Base-by-base conservation (phyloP, 2,329 filamentous ascomycete genomes). In the Exophiala phaeomuriformis region DNA sequence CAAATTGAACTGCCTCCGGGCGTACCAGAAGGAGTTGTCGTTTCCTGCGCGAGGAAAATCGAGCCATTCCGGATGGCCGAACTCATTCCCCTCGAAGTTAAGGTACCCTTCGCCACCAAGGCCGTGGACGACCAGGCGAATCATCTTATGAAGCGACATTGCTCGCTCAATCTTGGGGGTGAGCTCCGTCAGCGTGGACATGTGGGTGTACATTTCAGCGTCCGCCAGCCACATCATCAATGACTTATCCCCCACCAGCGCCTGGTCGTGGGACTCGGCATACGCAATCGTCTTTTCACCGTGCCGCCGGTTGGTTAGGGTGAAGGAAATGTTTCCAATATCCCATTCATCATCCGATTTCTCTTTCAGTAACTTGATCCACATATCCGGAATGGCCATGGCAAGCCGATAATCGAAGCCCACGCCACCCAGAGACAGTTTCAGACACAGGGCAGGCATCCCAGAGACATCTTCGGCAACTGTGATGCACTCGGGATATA, bases 221-320 rank as follows among this genome's bases (percentile, higher is more conserved):
- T 98, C 93, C 69, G 90, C 96, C 45, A 98, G 85, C 80, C 95
- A 95, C 86, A 98, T 95, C 78, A 98, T 89, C 43, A 98, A 76
- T 0, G 89, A 86, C 73, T 98, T 98, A 75, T 98, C 93, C 40
- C 93, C 93, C 33, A 98, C 93, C 44, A 98, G 80, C 2, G 93
- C 90, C 80, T 98, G 93, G 65, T 98, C 93, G 68, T 98, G 93
- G 63, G 88, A 95, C 69, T 98, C 93, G 55, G 88, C 89, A 67
- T 98, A 98, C 2, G 93, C 93, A 65, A 98, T 97, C 0, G 91
- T 96, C 79, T 97, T 97, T 71, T 98, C 93, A 44, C 90, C 91
- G 65, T 97, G 88, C 30, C 93, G 84, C 53, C 93, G 81, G 72
- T 98, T 97, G 27, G 87, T 95, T 55, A 98, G 74, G 0, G 90